Base-by-base conservation (phyloP, 2,329 filamentous ascomycete species). In the Waltergamsia citrina region DNA sequence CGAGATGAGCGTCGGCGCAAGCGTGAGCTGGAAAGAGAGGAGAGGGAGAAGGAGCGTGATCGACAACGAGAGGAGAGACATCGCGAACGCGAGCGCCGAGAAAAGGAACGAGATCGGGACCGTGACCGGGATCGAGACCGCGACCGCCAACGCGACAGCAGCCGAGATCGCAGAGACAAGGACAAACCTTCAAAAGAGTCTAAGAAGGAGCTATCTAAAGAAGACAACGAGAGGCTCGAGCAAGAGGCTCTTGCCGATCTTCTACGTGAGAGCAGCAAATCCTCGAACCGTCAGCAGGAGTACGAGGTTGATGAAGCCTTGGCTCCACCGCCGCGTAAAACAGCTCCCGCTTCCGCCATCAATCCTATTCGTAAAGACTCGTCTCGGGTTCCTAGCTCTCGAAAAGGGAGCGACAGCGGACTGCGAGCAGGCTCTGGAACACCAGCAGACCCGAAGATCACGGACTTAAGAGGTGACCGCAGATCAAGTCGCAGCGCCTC, bases 211-310 rank as follows among this genome's bases (percentile, higher is more conserved):
- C 60, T 77, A 9, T 69, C 70, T 6, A 68, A 74, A 39, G 72
- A 77, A 42, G 71, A 78, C 25, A 64, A 70, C 18, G 66, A 74
- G 35, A 60, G 65, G 14, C 60, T 78, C 7, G 73, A 78, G 44
- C 65, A 69, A 44, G 69, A 75, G 42, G 73, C 73, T 2, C 53
- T 78, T 38, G 69, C 67, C 15, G 69, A 78, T 39, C 60, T 78
- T 11, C 51, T 78, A 10, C 63, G 73, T n/a, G 73, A 77, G 44
- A 76, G 71, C 51, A 72, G 65, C 34, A 64, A 65, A 28, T 57
- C 61, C 18, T 51, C 59, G 4, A 54, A 59, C 3, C 66, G 68
- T 38, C 62, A 67, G 35, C 67, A 64, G 7, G 73, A 76, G 43
- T 47, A 74, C 29, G 73, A 78, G 42, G 57, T 76, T 25, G 73